These are phyloP conservation scores for Eucalyptus virginea DNA, from an alignment of 345 rosid genomes.

Conservation along the genomic window DNA sequence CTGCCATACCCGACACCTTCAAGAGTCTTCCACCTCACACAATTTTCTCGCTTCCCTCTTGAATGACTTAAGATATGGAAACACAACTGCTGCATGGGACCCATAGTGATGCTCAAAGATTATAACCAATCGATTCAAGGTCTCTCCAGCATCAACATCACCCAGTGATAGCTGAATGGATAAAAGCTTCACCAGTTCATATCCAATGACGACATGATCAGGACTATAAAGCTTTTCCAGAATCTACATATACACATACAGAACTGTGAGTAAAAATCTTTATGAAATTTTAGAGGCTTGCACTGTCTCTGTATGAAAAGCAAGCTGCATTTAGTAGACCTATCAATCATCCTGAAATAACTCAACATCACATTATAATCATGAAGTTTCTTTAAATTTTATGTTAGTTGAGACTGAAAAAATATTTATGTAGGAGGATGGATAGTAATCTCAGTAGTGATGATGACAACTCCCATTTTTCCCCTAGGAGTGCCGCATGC, in stretches of 20 bases:
- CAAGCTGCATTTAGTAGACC: neutral
- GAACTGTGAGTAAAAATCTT: neutral
- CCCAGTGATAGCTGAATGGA: conserved; percentile 46
- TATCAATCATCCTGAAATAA: neutral
- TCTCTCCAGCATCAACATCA: conserved; percentile 24
- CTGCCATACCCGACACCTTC: neutral
- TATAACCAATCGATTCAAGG: conserved; percentile 12
- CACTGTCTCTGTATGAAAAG: neutral
- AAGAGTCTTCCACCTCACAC: neutral
- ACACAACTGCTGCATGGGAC: conserved; percentile 25
- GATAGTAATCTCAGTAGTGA: neutral
- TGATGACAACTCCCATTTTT: neutral
- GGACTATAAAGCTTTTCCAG: conserved; percentile 51
- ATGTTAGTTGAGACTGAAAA: neutral
- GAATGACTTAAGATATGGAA: conserved; percentile 37
- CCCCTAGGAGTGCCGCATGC: neutral
- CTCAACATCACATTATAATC: neutral
- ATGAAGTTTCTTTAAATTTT: neutral
- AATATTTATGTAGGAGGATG: neutral
- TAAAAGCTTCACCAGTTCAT: conserved; percentile 71
- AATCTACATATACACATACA: conserved; percentile 25
- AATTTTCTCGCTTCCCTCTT: conserved; percentile 4
- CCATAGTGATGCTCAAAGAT: conserved; percentile 51
- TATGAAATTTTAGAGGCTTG: neutral
- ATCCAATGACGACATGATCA: conserved; percentile 59